Base-by-base conservation (phyloP, 148 eudicot species). In the Amaranthus cruentus region DNA sequence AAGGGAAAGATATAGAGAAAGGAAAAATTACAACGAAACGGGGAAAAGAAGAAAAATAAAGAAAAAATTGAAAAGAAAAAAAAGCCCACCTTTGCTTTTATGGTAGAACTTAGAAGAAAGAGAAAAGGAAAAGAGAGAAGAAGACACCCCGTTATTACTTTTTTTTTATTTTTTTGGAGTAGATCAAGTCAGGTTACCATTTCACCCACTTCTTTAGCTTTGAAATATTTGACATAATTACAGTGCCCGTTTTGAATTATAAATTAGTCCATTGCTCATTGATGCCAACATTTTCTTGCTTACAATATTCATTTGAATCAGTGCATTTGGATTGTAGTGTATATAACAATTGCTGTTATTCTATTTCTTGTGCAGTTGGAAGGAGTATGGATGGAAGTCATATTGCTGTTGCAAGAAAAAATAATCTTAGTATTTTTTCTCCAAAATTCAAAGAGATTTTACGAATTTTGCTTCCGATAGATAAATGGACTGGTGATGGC, bases 321-420 rank as follows among this genome's bases (percentile, higher is more conserved):
- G 42, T 66, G 54, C 69, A 66, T 66, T 60, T 66, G 55, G 8
- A 48, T 18, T 49, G 54, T 48, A 47, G 12, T 42, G 57, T 75
- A n/a, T 14, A 50, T 49, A 4, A 51, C 50, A 49, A 10, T 46
- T 47, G 12, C 8, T 60, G 46, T 76, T 69, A 44, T 42, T 56
- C 58, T 21, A 76, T 70, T 70, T n/a, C 12, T 46, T 68, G 38
- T 28, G 73, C 80, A 95, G 99, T 95, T 87, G 96, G 84, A 55
- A 88, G 91, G 94, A 90, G 94, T 76, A 71, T 71, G 52, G 83
- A 84, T 63, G 96, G 91, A 46, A 79, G 81, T 64, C 83, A 77
- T 72, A 28, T 95, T 73, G 96, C 91, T 78, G 85, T 90, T 78
- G 92, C 90, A 55, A 86, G 78, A 69, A 85, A 88, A 71, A 85